Percentiles rank a stretch among this genome's conserved stretches.
These are phyloP conservation scores for Dryas integrifolia DNA, from an alignment of 331 rosid genomes.

Conservation along the genomic window DNA sequence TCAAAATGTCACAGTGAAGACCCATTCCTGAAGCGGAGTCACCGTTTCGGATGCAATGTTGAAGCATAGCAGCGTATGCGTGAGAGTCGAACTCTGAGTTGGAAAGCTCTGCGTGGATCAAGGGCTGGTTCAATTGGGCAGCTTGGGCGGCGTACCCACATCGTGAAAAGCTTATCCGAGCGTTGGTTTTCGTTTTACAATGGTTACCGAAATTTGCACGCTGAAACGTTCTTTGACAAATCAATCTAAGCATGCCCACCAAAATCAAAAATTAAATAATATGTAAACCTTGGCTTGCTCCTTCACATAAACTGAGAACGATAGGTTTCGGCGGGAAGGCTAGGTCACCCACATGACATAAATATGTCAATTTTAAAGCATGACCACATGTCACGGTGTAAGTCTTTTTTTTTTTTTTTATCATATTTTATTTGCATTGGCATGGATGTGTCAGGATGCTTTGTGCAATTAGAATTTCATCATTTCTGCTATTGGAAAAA, in stretches of 20 bases:
- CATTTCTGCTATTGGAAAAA: no score
- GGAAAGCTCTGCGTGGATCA: constrained; percentile 18
- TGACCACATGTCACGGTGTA: no score
- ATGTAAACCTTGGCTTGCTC: not conserved
- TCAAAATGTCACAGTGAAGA: constrained; percentile 39
- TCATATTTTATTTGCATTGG: no score
- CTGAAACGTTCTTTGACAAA: constrained; percentile 4
- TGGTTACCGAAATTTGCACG: not conserved
- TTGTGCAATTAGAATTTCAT: no score
- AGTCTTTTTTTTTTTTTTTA: no score
- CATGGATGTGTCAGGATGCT: no score
- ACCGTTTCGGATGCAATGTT: constrained; percentile 32
- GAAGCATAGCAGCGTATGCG: constrained; percentile 32
- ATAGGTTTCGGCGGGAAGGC: not conserved
- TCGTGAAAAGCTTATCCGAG: constrained; percentile 8
- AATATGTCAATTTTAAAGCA: no score
- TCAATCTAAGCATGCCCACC: constrained; percentile 24
- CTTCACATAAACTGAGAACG: no score
- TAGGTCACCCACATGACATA: no score
- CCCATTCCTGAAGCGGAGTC: constrained; percentile 25
- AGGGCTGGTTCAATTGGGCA: constrained; percentile 13
- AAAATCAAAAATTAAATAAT: not conserved
- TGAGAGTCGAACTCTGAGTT: constrained; percentile 35
- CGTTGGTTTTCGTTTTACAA: constrained; percentile 7
- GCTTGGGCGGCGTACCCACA: constrained; percentile 25